Evolutionary conservation across 495 filamentous ascomycete genomes (phyloP).

Genomic region (Aspergillus sclerotioniger): DNA sequence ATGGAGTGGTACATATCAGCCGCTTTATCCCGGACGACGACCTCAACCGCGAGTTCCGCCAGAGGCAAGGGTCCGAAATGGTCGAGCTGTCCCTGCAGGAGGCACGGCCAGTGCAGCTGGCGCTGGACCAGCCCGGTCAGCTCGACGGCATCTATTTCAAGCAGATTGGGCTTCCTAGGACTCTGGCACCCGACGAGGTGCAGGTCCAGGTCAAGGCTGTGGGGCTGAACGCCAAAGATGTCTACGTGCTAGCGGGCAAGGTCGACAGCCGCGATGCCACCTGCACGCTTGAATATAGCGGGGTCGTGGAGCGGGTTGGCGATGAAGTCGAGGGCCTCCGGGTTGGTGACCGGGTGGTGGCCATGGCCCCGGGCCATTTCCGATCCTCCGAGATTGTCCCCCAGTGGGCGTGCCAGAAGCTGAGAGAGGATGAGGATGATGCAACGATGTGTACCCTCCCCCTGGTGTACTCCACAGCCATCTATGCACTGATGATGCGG

Average conservation of each 20-base stretch:
- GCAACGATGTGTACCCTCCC: conserved; percentile 32
- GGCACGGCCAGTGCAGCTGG: too few relatives aligned
- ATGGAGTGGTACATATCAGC: too few relatives aligned
- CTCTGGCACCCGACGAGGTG: conserved; percentile 23
- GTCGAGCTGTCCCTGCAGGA: too few relatives aligned
- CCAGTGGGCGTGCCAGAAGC: conserved; percentile 8
- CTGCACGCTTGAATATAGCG: not conserved
- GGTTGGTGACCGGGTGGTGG: conserved; percentile 36
- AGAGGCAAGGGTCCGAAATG: too few relatives aligned
- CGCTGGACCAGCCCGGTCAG: too few relatives aligned
- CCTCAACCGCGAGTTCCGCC: too few relatives aligned
- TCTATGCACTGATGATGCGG: conserved; percentile 35
- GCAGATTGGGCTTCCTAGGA: too few relatives aligned
- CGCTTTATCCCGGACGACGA: too few relatives aligned
- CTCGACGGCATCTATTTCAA: too few relatives aligned
- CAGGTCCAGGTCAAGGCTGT: conserved; percentile 34
- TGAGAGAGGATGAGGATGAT: too few relatives aligned
- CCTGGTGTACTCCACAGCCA: conserved; percentile 34
- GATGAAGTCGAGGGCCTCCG: conserved; percentile 27
- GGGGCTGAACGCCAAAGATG: conserved; percentile 41
- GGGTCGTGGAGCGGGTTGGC: conserved; percentile 38
- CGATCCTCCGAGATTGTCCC: not conserved
- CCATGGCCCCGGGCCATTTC: not conserved
- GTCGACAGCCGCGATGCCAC: not conserved
- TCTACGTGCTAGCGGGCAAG: not conserved